Base-by-base conservation (phyloP, 1,284 basidiomycete species). In the Ustilago shanxiensis region DNA sequence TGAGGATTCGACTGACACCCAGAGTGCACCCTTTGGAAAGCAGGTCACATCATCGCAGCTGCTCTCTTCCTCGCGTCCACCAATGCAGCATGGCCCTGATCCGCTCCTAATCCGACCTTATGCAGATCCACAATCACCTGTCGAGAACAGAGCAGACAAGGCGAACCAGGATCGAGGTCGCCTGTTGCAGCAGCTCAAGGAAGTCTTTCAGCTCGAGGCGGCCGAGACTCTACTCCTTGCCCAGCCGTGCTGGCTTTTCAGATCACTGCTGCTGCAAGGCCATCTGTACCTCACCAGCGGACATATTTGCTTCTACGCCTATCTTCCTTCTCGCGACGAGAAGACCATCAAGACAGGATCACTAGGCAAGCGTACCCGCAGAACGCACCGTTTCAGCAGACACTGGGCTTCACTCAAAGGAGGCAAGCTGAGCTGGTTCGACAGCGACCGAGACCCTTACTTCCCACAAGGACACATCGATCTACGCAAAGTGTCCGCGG, bases 381-480 rank as follows among this genome's bases (percentile, higher is more conserved):
- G 72, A n/a, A 83, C 81, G 4, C 69, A 70, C 26, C 77, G 81
- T 14, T 83, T 81, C 59, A 80, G 74, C 63, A 66, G 58, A 51
- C 81, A 83, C 33, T 83, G 80, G 78, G 81, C 80, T 5, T 72
- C 77, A 6, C 70, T 83, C 24, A 67, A 69, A 51, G 78, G 67
- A 7, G 67, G 78, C 45, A 67, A 75, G 55, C 69, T 83, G 22
- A 82, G 80, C 67, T 83, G 82, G 82, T 81, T 72, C 66, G 80
- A 79, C 29, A 80, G 68, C 53, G 64, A 79, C 33, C 76, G 94
- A 91, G 95, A 98, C 80, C 95, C 95, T 0, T 99, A 98, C 87
- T 98, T 99, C 86, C 94, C 95, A 8, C 93, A 95, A 77, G 96
- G 95, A 24, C 95, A 97, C 66, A 90, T 97, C 35, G 94, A 97